These are phyloP conservation scores for Periglandula ipomoeae DNA, from an alignment of 2,329 filamentous ascomycete species.

Conservation along the genomic window DNA sequence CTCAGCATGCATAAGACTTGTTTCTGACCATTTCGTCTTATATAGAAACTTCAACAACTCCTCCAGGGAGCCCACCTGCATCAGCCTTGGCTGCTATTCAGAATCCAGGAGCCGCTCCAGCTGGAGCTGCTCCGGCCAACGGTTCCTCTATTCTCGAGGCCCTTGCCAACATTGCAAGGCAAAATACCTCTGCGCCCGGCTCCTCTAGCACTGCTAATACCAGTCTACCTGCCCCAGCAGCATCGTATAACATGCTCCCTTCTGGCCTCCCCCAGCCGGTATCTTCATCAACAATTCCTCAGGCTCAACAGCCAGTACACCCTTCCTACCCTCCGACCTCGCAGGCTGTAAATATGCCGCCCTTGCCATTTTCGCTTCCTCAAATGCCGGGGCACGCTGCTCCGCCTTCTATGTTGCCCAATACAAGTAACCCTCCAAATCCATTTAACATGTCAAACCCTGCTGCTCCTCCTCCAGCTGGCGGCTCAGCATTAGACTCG, in stretches of 20 bases:
- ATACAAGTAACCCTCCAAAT: conserved; percentile 15
- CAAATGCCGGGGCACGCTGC: conserved; percentile 28
- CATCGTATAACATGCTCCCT: conserved; percentile 30
- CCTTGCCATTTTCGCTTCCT: conserved; percentile 31
- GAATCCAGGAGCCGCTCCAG: conserved; percentile 21
- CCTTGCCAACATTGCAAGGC: conserved; percentile 70
- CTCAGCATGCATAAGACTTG: neutral
- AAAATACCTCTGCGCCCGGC: conserved; percentile 44
- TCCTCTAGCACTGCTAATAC: conserved; percentile 28
- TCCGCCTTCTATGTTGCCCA: conserved; percentile 18
- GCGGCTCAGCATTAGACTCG: conserved; percentile 33
- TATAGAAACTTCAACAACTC: conserved; percentile 62
- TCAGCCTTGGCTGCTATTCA: conserved; percentile 32
- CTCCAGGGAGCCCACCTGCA: conserved; percentile 51
- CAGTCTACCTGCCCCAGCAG: conserved; percentile 30
- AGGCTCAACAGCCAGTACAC: conserved; percentile 18
- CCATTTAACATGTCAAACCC: conserved; percentile 23
- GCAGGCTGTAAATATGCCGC: conserved; percentile 52
- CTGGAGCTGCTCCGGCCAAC: conserved; percentile 33
- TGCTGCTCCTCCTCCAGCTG: conserved; percentile 24
- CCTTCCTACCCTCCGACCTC: conserved; percentile 33
- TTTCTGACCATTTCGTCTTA: conserved; percentile 5
- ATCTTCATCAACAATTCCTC: conserved; percentile 19
- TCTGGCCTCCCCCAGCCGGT: conserved; percentile 23
- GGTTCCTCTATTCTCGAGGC: conserved; percentile 63